Evolutionary conservation across 2,329 filamentous ascomycete species (phyloP).

Genomic region (Ophiostoma sp.): DNA sequence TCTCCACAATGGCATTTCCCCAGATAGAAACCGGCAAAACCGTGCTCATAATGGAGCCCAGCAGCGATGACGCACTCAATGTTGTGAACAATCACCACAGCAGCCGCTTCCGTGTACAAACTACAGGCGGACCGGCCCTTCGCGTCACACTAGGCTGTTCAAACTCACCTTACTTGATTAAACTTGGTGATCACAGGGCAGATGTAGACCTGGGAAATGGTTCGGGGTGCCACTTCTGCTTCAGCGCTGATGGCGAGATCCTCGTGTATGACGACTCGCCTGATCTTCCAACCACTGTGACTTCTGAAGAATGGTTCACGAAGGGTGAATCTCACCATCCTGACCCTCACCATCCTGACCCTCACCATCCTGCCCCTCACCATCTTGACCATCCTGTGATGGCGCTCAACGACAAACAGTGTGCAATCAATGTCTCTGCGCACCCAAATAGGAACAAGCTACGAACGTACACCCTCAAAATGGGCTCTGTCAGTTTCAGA

Average conservation of each 20-base stretch:
- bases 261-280: neutral
- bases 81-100: neutral
- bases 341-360: no score
- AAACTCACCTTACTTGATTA: neutral
- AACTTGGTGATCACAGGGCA: neutral
- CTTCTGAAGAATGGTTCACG: no score
- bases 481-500: neutral
- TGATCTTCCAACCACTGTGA: neutral
- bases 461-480: neutral
- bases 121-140: neutral
- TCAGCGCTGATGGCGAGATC: neutral
- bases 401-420: neutral
- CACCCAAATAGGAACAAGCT: neutral
- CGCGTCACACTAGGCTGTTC: neutral
- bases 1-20: no score
- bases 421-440: neutral
- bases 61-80: neutral
- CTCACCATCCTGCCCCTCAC: no score
- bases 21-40: neutral
- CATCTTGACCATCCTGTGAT: no score
- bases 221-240: neutral
- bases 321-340: no score
- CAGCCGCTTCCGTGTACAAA: neutral
- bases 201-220: neutral
- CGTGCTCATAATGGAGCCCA: neutral